Evolutionary conservation across 2,329 filamentous ascomycete genomes (phyloP).

Genomic region (Trichoderma sp.): DNA sequence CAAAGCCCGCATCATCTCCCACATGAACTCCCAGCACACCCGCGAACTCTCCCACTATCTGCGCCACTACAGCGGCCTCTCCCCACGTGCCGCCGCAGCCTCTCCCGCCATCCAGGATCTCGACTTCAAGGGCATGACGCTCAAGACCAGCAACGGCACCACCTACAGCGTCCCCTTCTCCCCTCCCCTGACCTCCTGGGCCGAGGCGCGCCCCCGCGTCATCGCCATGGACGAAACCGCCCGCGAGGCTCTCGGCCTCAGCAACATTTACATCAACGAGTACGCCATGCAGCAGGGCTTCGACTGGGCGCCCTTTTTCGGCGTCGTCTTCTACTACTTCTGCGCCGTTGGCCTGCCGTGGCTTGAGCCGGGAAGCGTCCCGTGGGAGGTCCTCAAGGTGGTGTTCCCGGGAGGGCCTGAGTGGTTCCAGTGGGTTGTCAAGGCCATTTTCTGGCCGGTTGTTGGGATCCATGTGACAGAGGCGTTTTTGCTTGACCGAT

Average conservation of each 20-base stretch:
- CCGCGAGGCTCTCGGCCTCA: conserved; percentile 60
- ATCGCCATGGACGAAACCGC: conserved; percentile 67
- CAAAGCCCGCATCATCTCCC: conserved; percentile 57
- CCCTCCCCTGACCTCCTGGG: conserved; percentile 69
- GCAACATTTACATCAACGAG: conserved; percentile 46
- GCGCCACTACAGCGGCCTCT: conserved; percentile 66
- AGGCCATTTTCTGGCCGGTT: conserved; percentile 59
- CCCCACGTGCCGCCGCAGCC: conserved; percentile 52
- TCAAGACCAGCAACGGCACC: conserved; percentile 46
- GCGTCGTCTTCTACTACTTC: conserved; percentile 57
- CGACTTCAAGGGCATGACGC: conserved; percentile 64
- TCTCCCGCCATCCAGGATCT: conserved; percentile 67
- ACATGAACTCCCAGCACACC: conserved; percentile 86
- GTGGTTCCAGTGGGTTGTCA: conserved; percentile 61
- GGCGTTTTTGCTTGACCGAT: conserved; percentile 53
- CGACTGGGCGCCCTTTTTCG: conserved; percentile 56
- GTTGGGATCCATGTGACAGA: conserved; percentile 67
- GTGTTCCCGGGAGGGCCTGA: conserved; percentile 59
- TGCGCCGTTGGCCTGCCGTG: conserved; percentile 51
- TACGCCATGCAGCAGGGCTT: conserved; percentile 47
- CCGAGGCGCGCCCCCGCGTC: conserved; percentile 68
- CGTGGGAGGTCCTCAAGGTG: conserved; percentile 52
- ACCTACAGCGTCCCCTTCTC: conserved; percentile 61
- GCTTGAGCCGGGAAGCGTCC: conserved; percentile 53
- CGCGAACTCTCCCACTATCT: conserved; percentile 76